Evolutionary conservation across 1,139 yeast genomes (phyloP).

Genomic region (Yamadazyma atmosphaerica): DNA sequence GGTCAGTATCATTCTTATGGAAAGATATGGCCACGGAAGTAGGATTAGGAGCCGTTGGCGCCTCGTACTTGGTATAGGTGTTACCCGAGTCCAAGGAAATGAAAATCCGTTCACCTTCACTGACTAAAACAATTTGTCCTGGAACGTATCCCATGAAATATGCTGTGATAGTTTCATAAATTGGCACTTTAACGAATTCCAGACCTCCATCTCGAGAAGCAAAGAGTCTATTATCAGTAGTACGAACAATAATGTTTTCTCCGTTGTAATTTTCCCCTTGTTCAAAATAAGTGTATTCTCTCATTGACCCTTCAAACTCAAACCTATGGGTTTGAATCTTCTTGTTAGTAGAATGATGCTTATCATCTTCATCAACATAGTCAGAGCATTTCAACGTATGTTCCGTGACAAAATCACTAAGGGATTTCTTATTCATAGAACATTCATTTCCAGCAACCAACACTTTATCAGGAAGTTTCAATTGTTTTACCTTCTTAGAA

Average conservation of each 20-base stretch:
- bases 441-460: conserved; percentile 53
- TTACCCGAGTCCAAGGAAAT: conserved; percentile 70
- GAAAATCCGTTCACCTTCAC: conserved; percentile 51
- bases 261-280: conserved; percentile 44
- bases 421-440: conserved; percentile 29
- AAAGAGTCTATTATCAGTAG: conserved; percentile 50
- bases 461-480: conserved; percentile 38
- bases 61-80: conserved; percentile 41
- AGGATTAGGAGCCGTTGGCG: conserved; percentile 52
- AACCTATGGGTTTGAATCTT: conserved; percentile 20
- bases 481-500: conserved; percentile 18
- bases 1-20: conserved; percentile 54
- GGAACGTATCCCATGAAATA: conserved; percentile 62
- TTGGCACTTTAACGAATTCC: conserved; percentile 49
- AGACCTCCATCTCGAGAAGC: conserved; percentile 82
- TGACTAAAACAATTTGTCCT: conserved; percentile 64
- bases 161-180: conserved; percentile 51
- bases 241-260: conserved; percentile 72
- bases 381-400: conserved; percentile 36
- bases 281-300: conserved; percentile 59
- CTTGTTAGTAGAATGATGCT: conserved; percentile 21
- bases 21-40: conserved; percentile 50
- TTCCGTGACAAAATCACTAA: conserved; percentile 25
- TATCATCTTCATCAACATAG: conserved; percentile 31
- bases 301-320: conserved; percentile 46